Conservation (phyloP, 2,329 filamentous ascomycete genomes). For the Colletotrichum sp. region DNA sequence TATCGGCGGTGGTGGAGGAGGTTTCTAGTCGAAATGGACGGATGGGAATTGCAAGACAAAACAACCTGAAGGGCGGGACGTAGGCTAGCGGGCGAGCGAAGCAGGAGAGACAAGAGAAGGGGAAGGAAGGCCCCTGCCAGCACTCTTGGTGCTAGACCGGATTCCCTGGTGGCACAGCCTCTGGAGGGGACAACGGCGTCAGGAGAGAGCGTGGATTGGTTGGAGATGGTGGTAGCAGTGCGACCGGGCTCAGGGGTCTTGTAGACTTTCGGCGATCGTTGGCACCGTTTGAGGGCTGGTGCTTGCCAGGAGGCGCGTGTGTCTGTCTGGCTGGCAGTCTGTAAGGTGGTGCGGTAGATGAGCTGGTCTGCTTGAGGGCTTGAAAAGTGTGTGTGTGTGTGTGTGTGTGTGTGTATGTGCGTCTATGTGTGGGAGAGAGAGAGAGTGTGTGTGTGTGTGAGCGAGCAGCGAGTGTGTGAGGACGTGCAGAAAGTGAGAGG, state of each 20-base stretch:
- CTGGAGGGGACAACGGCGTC: constrained; percentile 15
- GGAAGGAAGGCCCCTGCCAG: constrained; percentile 10
- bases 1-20: not conserved
- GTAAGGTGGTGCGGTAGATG: not conserved
- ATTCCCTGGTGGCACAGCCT: constrained; percentile 18
- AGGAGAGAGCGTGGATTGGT: constrained; percentile 15
- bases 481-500: not conserved
- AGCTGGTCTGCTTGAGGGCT: not conserved
- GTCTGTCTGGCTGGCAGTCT: not conserved
- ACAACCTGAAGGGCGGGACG: constrained; percentile 6
- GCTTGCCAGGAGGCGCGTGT: constrained; percentile 15
- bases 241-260: constrained; percentile 21
- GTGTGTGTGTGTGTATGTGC: not conserved
- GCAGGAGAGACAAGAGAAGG: constrained; percentile 17
- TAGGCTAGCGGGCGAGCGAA: not conserved
- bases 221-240: not conserved
- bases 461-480: not conserved
- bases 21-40: not conserved
- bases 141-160: constrained; percentile 10
- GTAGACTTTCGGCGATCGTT: constrained; percentile 21
- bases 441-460: not conserved
- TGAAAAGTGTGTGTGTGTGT: not conserved
- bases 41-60: constrained; percentile 7
- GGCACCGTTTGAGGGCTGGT: constrained; percentile 19
- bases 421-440: not conserved